Evolutionary conservation across 2,329 filamentous ascomycete genomes (phyloP), one percentile per base, ranked within the genome.

Genomic region (Zymoseptoria ardabiliae): DNA sequence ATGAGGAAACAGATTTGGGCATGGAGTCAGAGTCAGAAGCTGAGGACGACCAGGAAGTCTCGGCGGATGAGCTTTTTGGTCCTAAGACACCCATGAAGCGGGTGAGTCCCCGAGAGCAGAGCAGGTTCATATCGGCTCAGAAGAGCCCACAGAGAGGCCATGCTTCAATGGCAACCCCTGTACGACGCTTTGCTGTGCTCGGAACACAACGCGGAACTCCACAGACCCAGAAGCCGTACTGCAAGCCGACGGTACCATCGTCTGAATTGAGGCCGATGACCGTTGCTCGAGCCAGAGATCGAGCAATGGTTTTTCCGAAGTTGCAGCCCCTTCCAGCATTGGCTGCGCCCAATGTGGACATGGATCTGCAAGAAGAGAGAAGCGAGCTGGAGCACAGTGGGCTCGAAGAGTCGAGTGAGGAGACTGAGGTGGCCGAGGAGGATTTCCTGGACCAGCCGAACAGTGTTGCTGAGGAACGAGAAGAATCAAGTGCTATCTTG

Each of bases 51-150:
- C 23, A 50, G 8, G 54, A 66, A 9, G 54, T 49, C 9, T 72
- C 70, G 11, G 68, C 67, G 6, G 71, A 73, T 54, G 71, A 72
- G 61, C 63, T 72, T 22, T 66, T 64, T 52, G 70, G 69, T 2
- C 69, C 71, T 1, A 72, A 70, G 60, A 72, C 70, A 13, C 69
- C 69, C 10, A 69, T 71, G 68, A 68, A 66, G 59, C 65, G 70
- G 9, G 57, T 62, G 10, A 69, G 63, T 55, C 62, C 63, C 6
- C 60, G 57, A 10, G 61, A 64, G 20, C 57, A 59, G 50, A 55
- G 56, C 7, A 62, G 61, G 13, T 63, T 62, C 53, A 49, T 56
- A 10, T 66, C 65, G 13, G 56, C 66, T 2, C 62, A 64, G 54
- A 63, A 63, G 49, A 58, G 51, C 21, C 52, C 48, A 17, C 57